Percentiles rank a stretch among this genome's conserved stretches.
These are phyloP conservation scores for Musa acuminata DNA, from an alignment of 176 grass and related monocot species.

Conservation along the genomic window DNA sequence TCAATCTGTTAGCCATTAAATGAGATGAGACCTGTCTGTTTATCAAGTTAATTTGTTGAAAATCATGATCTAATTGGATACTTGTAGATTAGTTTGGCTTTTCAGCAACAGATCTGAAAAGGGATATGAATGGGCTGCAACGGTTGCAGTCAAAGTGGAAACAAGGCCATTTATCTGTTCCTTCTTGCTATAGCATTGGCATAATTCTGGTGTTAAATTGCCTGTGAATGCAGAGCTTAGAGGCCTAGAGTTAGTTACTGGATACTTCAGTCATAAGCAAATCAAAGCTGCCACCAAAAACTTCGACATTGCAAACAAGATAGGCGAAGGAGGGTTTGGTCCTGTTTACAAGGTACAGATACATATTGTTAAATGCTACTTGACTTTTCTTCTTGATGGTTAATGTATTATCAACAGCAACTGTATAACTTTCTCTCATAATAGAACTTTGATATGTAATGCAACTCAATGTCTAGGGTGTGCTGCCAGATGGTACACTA, in stretches of 20 bases:
- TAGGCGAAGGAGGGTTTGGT: conserved; percentile 14
- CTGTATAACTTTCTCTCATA: background rate
- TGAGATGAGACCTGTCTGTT: background rate
- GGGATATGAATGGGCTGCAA: background rate
- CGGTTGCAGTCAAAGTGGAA: too few relatives aligned
- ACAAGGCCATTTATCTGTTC: background rate
- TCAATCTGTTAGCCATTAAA: too few relatives aligned
- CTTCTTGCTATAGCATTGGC: background rate
- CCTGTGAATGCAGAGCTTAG: conserved; percentile 1
- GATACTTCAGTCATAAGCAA: conserved; percentile 17
- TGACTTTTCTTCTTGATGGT: too few relatives aligned
- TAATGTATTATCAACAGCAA: background rate
- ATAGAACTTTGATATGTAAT: background rate
- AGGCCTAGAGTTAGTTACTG: background rate
- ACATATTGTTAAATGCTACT: background rate
- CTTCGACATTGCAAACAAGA: conserved; percentile 12
- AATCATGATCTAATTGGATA: background rate
- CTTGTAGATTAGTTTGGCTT: too few relatives aligned
- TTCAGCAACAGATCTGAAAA: too few relatives aligned
- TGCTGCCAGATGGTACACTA: conserved; percentile 9
- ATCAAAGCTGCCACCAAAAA: conserved; percentile 18
- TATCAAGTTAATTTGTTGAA: background rate
- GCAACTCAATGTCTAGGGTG: background rate
- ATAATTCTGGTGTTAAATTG: background rate
- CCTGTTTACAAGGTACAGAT: conserved; percentile 12